Conservation (phyloP, 1,284 basidiomycete genomes). For the Lignosus rhinocerotis region DNA sequence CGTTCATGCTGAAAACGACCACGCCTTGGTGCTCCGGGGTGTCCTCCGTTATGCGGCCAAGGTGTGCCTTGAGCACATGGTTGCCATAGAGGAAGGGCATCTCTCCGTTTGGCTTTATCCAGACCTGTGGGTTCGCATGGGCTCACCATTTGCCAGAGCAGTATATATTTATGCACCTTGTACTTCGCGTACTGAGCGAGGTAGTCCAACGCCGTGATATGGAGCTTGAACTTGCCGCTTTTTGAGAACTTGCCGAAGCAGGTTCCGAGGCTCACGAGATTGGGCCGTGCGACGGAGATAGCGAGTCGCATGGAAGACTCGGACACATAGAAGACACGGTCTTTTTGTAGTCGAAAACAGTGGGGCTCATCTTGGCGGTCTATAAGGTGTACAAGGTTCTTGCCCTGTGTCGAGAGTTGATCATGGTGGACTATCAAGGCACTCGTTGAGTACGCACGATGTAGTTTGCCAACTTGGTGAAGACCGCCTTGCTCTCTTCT, state of each 20-base stretch:
- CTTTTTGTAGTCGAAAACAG: slow-evolving; percentile 90
- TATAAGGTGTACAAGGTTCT: slow-evolving; percentile 89
- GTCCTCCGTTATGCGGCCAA: slow-evolving; percentile 99
- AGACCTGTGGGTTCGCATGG: slow-evolving; percentile 60
- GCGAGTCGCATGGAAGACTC: slow-evolving; percentile 91
- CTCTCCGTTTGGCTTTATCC: slow-evolving; percentile 99
- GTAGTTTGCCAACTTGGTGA: slow-evolving; percentile 91
- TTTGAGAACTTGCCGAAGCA: slow-evolving; percentile 99
- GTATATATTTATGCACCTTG: slow-evolving; percentile 62
- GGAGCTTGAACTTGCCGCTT: slow-evolving; percentile 96
- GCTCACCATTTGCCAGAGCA: not conserved
- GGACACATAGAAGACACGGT: slow-evolving; percentile 93
- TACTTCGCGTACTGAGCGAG: slow-evolving; percentile 97
- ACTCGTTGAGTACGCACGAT: slow-evolving; percentile 53
- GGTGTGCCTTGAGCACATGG: slow-evolving; percentile 97
- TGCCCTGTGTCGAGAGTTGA: slow-evolving; percentile 53
- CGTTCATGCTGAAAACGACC: slow-evolving; percentile 94
- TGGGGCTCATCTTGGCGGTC: slow-evolving; percentile 84
- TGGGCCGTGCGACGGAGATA: slow-evolving; percentile 90
- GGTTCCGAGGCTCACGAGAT: slow-evolving; percentile 92
- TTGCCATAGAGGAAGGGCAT: slow-evolving; percentile 99
- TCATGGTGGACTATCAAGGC: not conserved
- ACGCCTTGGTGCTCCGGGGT: slow-evolving; percentile 99
- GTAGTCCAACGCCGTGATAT: slow-evolving; percentile 92
- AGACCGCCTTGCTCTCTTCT: slow-evolving; percentile 85